Evolutionary conservation across 208 protist species (phyloP), one percentile per base, ranked within the genome.

Genomic region (Leishmania tarentolae): DNA sequence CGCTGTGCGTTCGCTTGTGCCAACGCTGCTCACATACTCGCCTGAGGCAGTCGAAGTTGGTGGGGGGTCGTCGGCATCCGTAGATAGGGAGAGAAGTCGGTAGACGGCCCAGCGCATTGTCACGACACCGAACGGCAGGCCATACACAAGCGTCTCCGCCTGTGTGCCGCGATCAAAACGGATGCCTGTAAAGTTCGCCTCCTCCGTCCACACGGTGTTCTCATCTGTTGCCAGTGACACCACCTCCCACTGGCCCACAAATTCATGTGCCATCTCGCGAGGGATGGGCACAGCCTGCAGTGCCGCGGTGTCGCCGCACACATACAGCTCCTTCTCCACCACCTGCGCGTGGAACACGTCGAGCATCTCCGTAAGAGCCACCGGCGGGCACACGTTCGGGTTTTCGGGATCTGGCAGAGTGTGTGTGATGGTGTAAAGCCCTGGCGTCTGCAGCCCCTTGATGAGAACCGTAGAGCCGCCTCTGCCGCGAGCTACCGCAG

Each of bases 21-120:
- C 40, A 44, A 44, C 8, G 11, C 69, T 52, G 28, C 35, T 37
- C 6, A 50, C 21, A 19, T 57, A 1, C 31, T 65, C 42, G 15
- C 19, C 69, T 28, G 52, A 57, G 50, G 50, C 44, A 11, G 72
- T 65, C n/a, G 28, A 79, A 42, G n/a, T 50, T 11, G 71, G 37
- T 70, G 8, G 73, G 53, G 17, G 46, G 8, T 0, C 28, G 8
- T 8, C 2, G 50, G 17, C 73, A 1, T 71, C 69, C 24, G 44
- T 17, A 24, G 40, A 37, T 50, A 31, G 15, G 13, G 44, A 79
- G 11, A 86, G 73, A 6, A 85, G 71, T 1, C 83, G 85, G 78
- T 97, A 97, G 47, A 97, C 85, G 46, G 91, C 84, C 94, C 94
- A 97, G 24, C 94, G 92, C 50, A 97, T 82, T 59, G 90, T 96